Percentiles rank a stretch among this genome's conserved stretches.
Evolutionary conservation across 495 filamentous ascomycete species (phyloP).

Genomic region (Collariella sp.): DNA sequence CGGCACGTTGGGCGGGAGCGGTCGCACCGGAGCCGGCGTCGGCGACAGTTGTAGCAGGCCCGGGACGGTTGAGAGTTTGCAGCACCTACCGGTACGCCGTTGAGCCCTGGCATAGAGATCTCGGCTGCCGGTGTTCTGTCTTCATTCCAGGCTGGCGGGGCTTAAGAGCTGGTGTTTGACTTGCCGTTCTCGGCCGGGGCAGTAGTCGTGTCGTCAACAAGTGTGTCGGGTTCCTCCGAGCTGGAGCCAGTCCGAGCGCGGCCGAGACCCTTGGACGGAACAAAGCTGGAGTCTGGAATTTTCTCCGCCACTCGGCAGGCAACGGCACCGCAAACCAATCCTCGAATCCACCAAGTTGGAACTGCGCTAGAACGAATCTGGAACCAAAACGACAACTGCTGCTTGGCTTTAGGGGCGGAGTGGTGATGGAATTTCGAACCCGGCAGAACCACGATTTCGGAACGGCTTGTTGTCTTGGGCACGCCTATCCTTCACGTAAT

Average conservation of each 20-base stretch:
- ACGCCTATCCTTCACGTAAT: no score
- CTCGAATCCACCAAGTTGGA: background rate
- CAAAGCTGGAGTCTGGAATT: background rate
- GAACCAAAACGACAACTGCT: background rate
- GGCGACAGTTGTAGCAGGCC: constrained; percentile 36
- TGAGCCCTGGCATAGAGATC: constrained; percentile 2
- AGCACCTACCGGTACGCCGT: background rate
- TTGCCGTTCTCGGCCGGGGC: background rate
- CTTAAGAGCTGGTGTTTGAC: background rate
- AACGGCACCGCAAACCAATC: background rate
- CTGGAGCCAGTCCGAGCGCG: background rate
- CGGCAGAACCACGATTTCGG: background rate
- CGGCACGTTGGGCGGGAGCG: constrained; percentile 41
- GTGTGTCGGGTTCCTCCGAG: background rate
- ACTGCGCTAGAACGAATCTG: background rate
- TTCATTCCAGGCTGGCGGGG: background rate
- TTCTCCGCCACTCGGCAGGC: background rate
- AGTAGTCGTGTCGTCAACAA: background rate
- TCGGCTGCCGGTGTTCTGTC: background rate
- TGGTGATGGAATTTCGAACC: no score
- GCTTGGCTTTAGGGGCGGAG: no score
- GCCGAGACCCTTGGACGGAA: no score
- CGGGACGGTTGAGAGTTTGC: constrained; percentile 1
- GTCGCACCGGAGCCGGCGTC: constrained; percentile 47
- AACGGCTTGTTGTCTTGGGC: background rate